Percentiles rank a stretch among this genome's conserved stretches.
Evolutionary conservation across 768 basidiomycete species (phyloP).

Genomic region (Pseudohyphozyma bogoriensis): DNA sequence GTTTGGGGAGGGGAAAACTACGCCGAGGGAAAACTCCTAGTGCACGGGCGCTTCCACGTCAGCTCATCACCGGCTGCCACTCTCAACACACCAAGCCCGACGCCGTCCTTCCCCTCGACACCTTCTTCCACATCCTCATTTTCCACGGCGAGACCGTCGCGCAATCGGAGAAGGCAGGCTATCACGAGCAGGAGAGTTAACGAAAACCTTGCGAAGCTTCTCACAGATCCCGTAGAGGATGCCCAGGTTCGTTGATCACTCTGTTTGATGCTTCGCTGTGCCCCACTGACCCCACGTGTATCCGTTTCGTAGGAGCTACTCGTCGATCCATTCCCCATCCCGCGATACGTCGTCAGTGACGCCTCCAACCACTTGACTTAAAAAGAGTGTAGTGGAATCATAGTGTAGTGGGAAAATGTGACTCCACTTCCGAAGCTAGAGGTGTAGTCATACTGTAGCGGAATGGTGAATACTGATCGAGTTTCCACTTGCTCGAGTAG

Average conservation of each 20-base stretch:
- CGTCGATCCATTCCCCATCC: constrained; percentile 90
- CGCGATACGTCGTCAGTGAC: constrained; percentile 94
- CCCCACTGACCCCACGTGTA: background rate
- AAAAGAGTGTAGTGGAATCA: too few relatives aligned
- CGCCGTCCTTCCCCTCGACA: constrained; percentile 89
- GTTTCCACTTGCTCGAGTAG: too few relatives aligned
- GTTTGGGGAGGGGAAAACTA: too few relatives aligned
- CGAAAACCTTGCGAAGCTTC: constrained; percentile 92
- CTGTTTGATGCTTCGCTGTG: background rate
- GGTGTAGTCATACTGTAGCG: too few relatives aligned
- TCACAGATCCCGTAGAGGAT: constrained; percentile 74
- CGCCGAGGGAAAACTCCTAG: too few relatives aligned
- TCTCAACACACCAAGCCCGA: constrained; percentile 95
- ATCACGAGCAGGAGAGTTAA: constrained; percentile 98
- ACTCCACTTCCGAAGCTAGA: too few relatives aligned
- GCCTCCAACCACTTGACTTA: too few relatives aligned
- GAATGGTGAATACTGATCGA: too few relatives aligned
- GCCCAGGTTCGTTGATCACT: constrained; percentile 58
- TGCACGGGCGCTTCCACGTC: too few relatives aligned
- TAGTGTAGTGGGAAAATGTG: too few relatives aligned
- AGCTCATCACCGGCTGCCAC: too few relatives aligned
- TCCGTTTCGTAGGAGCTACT: constrained; percentile 61
- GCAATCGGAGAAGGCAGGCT: constrained; percentile 95
- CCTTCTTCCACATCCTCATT: constrained; percentile 99
- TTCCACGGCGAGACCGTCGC: constrained; percentile 98